These are phyloP conservation scores for Medicago arabica DNA, from an alignment of 306 rosid genomes.

Conservation along the genomic window DNA sequence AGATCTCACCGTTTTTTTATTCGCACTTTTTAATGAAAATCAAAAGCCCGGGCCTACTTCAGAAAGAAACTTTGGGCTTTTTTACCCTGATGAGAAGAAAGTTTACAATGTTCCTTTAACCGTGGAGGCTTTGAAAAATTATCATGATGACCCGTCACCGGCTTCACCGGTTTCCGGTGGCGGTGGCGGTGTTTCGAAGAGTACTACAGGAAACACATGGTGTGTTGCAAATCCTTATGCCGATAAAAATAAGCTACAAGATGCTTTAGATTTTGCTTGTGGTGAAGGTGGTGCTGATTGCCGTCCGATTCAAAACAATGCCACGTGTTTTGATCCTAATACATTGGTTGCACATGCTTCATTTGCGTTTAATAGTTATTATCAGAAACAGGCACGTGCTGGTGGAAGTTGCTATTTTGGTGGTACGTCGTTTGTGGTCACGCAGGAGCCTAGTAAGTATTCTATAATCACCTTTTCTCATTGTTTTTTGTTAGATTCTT, in stretches of 20 bases:
- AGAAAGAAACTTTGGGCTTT: constrained; percentile 87
- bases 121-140: constrained; percentile 56
- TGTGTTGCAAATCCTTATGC: constrained; percentile 84
- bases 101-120: constrained; percentile 83
- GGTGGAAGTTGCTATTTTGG: constrained; percentile 91
- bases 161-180: constrained; percentile 36
- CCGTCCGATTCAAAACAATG: constrained; percentile 67
- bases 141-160: constrained; percentile 50
- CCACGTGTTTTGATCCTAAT: constrained; percentile 88
- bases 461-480: background rate
- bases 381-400: constrained; percentile 76
- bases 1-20: constrained; percentile 84
- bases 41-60: constrained; percentile 79
- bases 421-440: constrained; percentile 88
- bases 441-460: constrained; percentile 90
- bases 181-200: constrained; percentile 59
- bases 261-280: constrained; percentile 86
- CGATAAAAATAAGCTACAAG: constrained; percentile 70
- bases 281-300: constrained; percentile 96
- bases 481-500: background rate
- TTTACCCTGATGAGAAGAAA: constrained; percentile 67
- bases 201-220: constrained; percentile 75
- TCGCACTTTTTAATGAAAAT: constrained; percentile 92
- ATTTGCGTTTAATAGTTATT: constrained; percentile 87
- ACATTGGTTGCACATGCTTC: constrained; percentile 82